Percentiles rank a stretch among this genome's conserved stretches.
phyloP scores from a whole-genome alignment of 2,329 filamentous ascomycete genomes.

The Scortechinia acanthostroma region DNA sequence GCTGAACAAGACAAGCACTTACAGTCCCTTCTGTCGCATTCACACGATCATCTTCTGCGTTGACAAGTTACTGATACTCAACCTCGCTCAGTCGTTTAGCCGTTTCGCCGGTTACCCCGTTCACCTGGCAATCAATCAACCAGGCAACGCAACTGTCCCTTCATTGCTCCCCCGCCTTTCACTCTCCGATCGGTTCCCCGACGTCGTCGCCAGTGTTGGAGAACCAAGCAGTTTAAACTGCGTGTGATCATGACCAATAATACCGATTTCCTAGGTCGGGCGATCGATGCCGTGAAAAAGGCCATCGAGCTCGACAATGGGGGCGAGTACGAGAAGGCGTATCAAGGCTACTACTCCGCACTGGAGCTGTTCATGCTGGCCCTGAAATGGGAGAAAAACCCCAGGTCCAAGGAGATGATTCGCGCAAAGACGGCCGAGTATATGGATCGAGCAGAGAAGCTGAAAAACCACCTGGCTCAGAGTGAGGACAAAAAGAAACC shows the following conservation, averaged over 20 bases:
- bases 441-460: conserved; percentile 97
- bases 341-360: conserved; percentile 89
- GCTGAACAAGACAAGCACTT: too few relatives aligned
- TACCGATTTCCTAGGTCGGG: conserved; percentile 1
- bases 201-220: background rate
- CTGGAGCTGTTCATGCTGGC: conserved; percentile 98
- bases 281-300: conserved; percentile 7
- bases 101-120: background rate
- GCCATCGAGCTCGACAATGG: conserved; percentile 94
- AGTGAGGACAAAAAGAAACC: conserved; percentile 36
- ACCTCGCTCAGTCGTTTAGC: too few relatives aligned
- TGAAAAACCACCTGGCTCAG: conserved; percentile 72
- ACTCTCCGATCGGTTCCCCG: background rate
- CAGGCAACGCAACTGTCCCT: background rate
- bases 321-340: conserved; percentile 94
- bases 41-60: background rate
- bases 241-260: background rate
- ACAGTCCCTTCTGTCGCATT: background rate
- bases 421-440: conserved; percentile 90
- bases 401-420: conserved; percentile 94
- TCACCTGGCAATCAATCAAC: background rate
- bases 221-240: too few relatives aligned
- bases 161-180: background rate
- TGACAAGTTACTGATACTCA: too few relatives aligned
- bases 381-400: conserved; percentile 99